Evolutionary conservation across 2,329 filamentous ascomycete genomes (phyloP), one percentile per base, ranked within the genome.

Genomic region (Colletotrichum chlorophyti): DNA sequence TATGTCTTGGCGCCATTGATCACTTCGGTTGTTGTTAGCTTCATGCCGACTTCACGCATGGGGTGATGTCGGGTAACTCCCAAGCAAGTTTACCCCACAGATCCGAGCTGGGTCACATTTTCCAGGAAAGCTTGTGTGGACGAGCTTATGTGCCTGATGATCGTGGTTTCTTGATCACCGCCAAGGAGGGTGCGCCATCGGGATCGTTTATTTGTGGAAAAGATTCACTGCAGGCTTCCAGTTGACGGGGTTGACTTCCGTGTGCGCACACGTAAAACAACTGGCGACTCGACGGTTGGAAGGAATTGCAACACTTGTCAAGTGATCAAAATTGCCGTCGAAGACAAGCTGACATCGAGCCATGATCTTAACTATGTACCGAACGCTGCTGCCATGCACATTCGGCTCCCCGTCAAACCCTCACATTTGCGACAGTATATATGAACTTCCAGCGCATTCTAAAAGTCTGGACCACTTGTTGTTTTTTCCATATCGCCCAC

Each of bases 141-240:
- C 19, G n/a, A 45, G 21, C 23, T 19, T 17, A 15, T 15, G 34
- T 58, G 21, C 27, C 35, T 24, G 21, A 21, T 24, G 34, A 37
- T 27, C 14, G 12, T 31, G 17, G n/a, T 10, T 14, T n/a, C 17
- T 21, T 3, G 12, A 12, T n/a, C 23, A 11, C 19, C 46, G 48
- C 34, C 48, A 14, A 24, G n/a, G 24, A 17, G 26, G 19, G 4
- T 35, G 14, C 14, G 47, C 34, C 29, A 58, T n/a, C n/a, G n/a
- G n/a, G n/a, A n/a, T n/a, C n/a, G n/a, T n/a, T n/a, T n/a, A n/a
- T 58, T 58, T 47, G 48, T 58, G 53, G 53, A 53, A 58, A 58
- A 24, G 40, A 15, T 2, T 15, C 6, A 19, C 5, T 15, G 14
- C 21, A 31, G 32, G 11, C 11, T 21, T 9, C 34, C 12, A 17